Conservation (phyloP, 2,329 filamentous ascomycete genomes). For the Pseudogymnoascus sp. region DNA sequence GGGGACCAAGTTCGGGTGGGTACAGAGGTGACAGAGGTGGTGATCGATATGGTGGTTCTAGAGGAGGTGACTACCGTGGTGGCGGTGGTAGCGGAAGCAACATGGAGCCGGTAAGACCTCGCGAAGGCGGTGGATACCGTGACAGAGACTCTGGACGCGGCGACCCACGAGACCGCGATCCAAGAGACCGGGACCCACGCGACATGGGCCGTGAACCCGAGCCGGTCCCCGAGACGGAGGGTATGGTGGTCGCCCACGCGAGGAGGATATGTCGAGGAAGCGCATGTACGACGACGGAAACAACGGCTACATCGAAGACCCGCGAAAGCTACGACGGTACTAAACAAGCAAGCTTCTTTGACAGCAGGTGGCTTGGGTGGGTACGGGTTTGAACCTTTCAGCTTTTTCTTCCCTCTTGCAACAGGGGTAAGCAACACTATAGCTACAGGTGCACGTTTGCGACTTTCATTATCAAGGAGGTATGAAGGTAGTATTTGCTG, state of each 20-base stretch:
- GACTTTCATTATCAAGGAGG: constrained; percentile 16
- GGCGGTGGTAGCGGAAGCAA: constrained; percentile 57
- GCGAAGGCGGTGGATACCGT: constrained; percentile 42
- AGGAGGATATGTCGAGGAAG: constrained; percentile 34
- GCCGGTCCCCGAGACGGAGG: constrained; percentile 55
- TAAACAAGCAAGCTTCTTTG: constrained; percentile 37
- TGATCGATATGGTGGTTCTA: constrained; percentile 34
- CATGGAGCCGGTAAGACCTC: constrained; percentile 71
- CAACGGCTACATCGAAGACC: constrained; percentile 74
- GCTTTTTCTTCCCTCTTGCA: constrained; percentile 32
- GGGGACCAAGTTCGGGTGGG: constrained; percentile 41
- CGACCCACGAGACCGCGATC: constrained; percentile 45
- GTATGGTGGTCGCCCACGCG: constrained; percentile 43
- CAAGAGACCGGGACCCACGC: constrained; percentile 41
- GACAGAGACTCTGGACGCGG: constrained; percentile 41
- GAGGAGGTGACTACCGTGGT: constrained; percentile 18
- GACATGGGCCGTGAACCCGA: constrained; percentile 44
- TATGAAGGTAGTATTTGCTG: constrained; percentile 28
- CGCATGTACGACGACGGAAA: constrained; percentile 74
- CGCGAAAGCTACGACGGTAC: constrained; percentile 58
- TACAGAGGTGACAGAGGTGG: constrained; percentile 44
- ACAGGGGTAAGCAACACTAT: constrained; percentile 33
- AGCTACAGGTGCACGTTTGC: constrained; percentile 16
- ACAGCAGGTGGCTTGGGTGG: constrained; percentile 37
- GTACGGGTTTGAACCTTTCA: constrained; percentile 37